Evolutionary conservation across 768 basidiomycete species (phyloP), one percentile per base, ranked within the genome.

Genomic region (Boletus edulis): DNA sequence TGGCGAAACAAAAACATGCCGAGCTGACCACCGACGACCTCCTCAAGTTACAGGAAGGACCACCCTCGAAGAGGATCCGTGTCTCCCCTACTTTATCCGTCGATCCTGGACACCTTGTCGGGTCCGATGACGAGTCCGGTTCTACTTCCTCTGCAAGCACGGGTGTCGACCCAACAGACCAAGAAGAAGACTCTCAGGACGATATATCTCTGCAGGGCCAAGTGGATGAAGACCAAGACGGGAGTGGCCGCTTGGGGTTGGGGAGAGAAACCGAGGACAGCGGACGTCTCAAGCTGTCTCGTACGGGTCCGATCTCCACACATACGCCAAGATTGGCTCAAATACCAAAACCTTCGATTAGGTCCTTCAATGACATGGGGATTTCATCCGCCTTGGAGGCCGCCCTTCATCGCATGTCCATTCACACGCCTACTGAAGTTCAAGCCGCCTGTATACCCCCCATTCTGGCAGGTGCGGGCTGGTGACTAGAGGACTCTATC

Each of bases 371-470:
- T 15, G 76, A 80, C 3, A 73, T 91, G 55, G 85, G 83, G 3
- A 78, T 91, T 56, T 85, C 84, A 0, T 54, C 76, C 3, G 66
- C 76, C 4, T 76, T 99, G 34, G 81, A 85, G 51, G 63, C 73
- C 14, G 85, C 92, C 1, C 76, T 98, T 50, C 73, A 72, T 31
- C 79, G 81, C 35, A 94, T 99, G 88, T 91, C 93, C 14, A 98
- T 98, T 56, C 79, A 78, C 37, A 67, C 71, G 3, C 95, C 96
- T 0, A 98, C 96, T 0, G 85, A 88, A 57, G 86, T 99, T 29
- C 96, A 99, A 65, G 78, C 81, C 0, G 91, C 91, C 4, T 98
- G 95, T 69, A 90, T 99, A 64, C 91, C 91, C 3, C 85, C 87
- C 5, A 81, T 98, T 50, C 76, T 99, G 27, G 73, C 80, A 75